These are phyloP conservation scores for Ramularia collo-cygni DNA, from an alignment of 2,329 filamentous ascomycete genomes.

Conservation along the genomic window DNA sequence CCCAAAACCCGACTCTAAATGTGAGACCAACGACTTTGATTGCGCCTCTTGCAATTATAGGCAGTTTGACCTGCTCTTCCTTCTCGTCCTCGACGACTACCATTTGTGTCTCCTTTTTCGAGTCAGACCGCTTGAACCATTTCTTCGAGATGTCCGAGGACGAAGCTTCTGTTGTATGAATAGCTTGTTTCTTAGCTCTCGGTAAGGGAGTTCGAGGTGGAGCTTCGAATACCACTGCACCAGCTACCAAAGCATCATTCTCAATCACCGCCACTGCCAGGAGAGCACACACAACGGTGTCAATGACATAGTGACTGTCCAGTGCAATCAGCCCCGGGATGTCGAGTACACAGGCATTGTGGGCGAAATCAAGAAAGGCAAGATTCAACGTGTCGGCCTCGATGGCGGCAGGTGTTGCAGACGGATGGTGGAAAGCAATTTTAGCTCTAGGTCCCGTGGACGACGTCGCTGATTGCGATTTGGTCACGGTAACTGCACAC, in stretches of 20 bases:
- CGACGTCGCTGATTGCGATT: constrained; percentile 22
- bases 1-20: constrained; percentile 38
- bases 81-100: constrained; percentile 19
- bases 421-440: constrained; percentile 33
- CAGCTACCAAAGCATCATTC: constrained; percentile 27
- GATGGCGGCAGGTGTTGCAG: constrained; percentile 34
- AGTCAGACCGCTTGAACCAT: constrained; percentile 10
- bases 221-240: constrained; percentile 26
- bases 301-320: constrained; percentile 40
- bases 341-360: constrained; percentile 38
- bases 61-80: constrained; percentile 32
- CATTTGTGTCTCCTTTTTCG: constrained; percentile 13
- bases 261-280: constrained; percentile 42
- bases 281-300: constrained; percentile 38
- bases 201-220: constrained; percentile 21
- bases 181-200: constrained; percentile 1
- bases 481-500: constrained; percentile 37
- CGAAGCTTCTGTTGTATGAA: constrained; percentile 2
- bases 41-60: constrained; percentile 33
- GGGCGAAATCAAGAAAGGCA: constrained; percentile 39
- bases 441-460: constrained; percentile 20
- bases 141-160: constrained; percentile 7
- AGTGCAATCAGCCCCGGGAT: constrained; percentile 37
- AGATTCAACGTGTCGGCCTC: constrained; percentile 35
- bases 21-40: constrained; percentile 35